Base-by-base conservation (phyloP, 2,329 filamentous ascomycete species). In the Fusarium luffae region DNA sequence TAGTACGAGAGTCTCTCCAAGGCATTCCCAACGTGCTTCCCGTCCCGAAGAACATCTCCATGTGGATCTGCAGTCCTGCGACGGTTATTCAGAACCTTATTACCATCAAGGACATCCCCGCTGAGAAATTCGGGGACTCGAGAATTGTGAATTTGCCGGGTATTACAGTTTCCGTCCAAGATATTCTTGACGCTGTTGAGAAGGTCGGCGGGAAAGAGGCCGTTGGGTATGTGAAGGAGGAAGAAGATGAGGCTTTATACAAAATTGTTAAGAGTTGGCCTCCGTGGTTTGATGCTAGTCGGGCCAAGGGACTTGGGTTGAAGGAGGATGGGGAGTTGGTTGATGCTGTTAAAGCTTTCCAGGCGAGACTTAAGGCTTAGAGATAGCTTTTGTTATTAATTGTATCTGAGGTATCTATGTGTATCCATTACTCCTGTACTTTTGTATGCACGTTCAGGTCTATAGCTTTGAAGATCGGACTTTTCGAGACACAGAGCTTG, bases 191-290 rank as follows among this genome's bases (percentile, higher is more conserved):
- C 62, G 85, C 85, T 0, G 73, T 88, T 60, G 79, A 82, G 62
- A 74, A 80, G 37, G 80, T 87, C 30, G 85, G 83, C 6, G 86
- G 85, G 0, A 75, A 79, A 58, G 80, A 85, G 51, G 80, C 80
- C 18, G 70, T 83, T 43, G 75, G 63, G 2, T 76, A 83, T 48
- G 80, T 88, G 5, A 81, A 82, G 65, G 70, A 88, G 68, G 80
- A 82, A 63, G 80, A 82, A 48, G 83, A 86, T 52, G 79, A 81
- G 28, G 79, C 80, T 41, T 71, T 84, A 19, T 81, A 85, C 72
- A 79, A 78, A 52, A 86, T 88, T 63, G 84, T 88, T 16, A 81
- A 82, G 61, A 83, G 81, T 18, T 88, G 86, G 86, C 85, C 86
- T n/a, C 79, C 83, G 10, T 78, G 79, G 48, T 85, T 87, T 63